Evolutionary conservation across 768 basidiomycete genomes (phyloP).

Genomic region (Termitomyces sp.): DNA sequence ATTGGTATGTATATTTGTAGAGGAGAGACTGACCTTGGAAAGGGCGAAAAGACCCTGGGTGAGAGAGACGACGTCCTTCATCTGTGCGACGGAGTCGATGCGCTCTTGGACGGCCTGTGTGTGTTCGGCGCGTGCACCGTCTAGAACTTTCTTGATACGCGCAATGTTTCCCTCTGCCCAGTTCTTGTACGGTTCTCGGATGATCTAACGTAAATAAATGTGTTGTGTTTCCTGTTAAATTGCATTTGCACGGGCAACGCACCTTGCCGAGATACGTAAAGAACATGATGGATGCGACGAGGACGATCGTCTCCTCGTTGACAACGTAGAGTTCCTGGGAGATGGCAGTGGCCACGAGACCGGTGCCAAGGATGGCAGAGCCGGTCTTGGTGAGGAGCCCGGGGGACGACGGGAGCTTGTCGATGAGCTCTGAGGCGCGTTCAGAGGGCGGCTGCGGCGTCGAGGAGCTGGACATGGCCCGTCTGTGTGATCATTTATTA

Average conservation of each 20-base stretch:
- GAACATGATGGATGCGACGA: conserved; percentile 78
- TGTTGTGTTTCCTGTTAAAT: too few relatives aligned
- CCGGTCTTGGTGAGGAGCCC: conserved; percentile 94
- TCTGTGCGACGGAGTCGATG: conserved; percentile 84
- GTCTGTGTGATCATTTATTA: conserved; percentile 31
- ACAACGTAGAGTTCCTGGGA: conserved; percentile 97
- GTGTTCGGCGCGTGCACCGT: conserved; percentile 81
- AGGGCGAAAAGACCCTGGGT: conserved; percentile 88
- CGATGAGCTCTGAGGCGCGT: conserved; percentile 86
- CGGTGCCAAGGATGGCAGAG: conserved; percentile 85
- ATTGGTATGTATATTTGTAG: neutral
- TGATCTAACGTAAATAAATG: conserved; percentile 38
- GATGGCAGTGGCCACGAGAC: conserved; percentile 85
- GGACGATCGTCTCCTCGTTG: conserved; percentile 92
- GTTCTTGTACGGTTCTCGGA: conserved; percentile 83
- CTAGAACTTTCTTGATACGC: conserved; percentile 76
- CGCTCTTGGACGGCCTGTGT: conserved; percentile 90
- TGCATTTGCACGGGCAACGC: neutral
- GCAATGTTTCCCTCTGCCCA: conserved; percentile 91
- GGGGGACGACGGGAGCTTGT: conserved; percentile 79
- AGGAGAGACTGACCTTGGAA: conserved; percentile 62
- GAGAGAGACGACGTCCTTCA: conserved; percentile 93
- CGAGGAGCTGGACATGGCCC: conserved; percentile 55
- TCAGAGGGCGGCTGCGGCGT: conserved; percentile 66
- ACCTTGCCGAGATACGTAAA: conserved; percentile 80